phyloP scores from a whole-genome alignment of 2,329 filamentous ascomycete species.

The Xylogone sp. region DNA sequence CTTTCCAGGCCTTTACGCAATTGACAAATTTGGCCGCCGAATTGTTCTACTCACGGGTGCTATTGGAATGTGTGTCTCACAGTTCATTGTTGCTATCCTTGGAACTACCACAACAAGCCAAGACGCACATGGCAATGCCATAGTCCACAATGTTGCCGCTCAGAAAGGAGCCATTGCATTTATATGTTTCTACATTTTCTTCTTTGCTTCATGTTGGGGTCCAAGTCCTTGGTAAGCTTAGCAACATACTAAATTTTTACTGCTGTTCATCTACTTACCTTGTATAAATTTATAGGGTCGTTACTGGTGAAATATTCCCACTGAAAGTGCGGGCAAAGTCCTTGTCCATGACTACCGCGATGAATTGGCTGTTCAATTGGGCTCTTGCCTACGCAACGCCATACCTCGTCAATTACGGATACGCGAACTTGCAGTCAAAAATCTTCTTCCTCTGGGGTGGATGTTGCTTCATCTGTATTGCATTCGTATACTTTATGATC shows the following conservation, averaged over 20 bases:
- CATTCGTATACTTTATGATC: slow-evolving; percentile 74
- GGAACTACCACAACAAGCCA: slow-evolving; percentile 55
- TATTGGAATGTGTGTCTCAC: slow-evolving; percentile 59
- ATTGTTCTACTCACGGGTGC: slow-evolving; percentile 59
- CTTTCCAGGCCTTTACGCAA: slow-evolving; percentile 56
- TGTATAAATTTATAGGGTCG: slow-evolving; percentile 48
- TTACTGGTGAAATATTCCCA: slow-evolving; percentile 60
- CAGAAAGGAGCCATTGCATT: slow-evolving; percentile 58
- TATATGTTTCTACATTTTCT: slow-evolving; percentile 70
- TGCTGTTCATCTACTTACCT: too few species aligned
- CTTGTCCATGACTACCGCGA: slow-evolving; percentile 65
- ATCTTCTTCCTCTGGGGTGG: slow-evolving; percentile 79
- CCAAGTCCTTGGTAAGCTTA: too few species aligned
- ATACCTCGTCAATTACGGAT: slow-evolving; percentile 73
- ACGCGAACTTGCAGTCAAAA: slow-evolving; percentile 69
- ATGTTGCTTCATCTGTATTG: slow-evolving; percentile 65
- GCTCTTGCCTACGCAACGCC: slow-evolving; percentile 77
- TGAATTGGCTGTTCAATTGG: slow-evolving; percentile 71
- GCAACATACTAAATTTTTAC: too few species aligned
- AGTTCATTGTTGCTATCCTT: slow-evolving; percentile 56
- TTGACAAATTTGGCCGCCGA: slow-evolving; percentile 63
- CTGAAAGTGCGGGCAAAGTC: slow-evolving; percentile 60
- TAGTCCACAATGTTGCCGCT: slow-evolving; percentile 45
- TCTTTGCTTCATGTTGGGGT: slow-evolving; percentile 72
- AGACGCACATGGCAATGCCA: slow-evolving; percentile 39